Conservation (phyloP, 768 basidiomycete genomes). For the Sutorius australiensis region DNA sequence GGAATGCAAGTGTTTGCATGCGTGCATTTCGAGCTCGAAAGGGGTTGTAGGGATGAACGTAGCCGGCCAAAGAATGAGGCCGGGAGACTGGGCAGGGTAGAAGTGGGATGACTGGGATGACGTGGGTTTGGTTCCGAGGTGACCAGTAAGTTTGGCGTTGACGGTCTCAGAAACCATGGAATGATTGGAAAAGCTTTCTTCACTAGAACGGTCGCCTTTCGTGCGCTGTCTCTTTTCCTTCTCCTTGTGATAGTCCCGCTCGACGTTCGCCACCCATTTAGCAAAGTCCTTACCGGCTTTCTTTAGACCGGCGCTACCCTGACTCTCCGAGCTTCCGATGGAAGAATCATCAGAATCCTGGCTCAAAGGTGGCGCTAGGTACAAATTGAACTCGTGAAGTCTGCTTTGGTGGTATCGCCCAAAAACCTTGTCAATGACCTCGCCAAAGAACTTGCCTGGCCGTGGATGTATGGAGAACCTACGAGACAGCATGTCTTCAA, state of each 20-base stretch:
- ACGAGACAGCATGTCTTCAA: constrained; percentile 53
- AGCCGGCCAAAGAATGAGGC: constrained; percentile 56
- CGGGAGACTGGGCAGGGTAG: constrained; percentile 52
- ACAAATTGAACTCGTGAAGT: constrained; percentile 48
- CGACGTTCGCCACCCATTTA: constrained; percentile 35
- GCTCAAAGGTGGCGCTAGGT: constrained; percentile 47
- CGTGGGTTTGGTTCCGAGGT: constrained; percentile 33
- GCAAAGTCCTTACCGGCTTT: constrained; percentile 33
- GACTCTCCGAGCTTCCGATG: constrained; percentile 25
- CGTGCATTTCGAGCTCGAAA: constrained; percentile 67
- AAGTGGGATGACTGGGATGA: constrained; percentile 18
- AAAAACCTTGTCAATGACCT: constrained; percentile 47
- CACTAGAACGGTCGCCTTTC: constrained; percentile 27
- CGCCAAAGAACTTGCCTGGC: constrained; percentile 48
- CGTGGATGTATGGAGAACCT: constrained; percentile 51
- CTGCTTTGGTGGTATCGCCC: constrained; percentile 44
- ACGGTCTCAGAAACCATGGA: constrained; percentile 27
- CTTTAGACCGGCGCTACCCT: constrained; percentile 21
- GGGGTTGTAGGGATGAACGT: constrained; percentile 58
- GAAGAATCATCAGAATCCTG: constrained; percentile 20
- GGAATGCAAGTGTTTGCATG: constrained; percentile 65
- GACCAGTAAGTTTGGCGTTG: constrained; percentile 36
- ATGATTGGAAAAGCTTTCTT: constrained; percentile 19
- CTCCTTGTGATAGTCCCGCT: constrained; percentile 33
- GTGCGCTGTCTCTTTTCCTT: constrained; percentile 21